Evolutionary conservation across 106 monocot genomes (phyloP).

Genomic region (Dioscorea dumetorum): DNA sequence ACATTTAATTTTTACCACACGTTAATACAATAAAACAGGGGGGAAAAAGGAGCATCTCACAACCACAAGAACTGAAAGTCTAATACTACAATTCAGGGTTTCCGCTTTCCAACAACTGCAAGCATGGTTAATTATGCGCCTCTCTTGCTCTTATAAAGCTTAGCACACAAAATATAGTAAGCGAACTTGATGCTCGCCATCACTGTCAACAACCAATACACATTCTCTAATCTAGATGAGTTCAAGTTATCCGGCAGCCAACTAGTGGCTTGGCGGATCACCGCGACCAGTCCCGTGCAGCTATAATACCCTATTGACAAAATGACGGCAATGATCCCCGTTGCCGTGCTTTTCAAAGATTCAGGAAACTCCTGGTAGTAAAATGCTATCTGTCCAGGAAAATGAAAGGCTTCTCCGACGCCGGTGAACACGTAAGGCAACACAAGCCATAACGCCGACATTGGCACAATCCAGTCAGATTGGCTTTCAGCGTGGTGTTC

Average conservation of each 20-base stretch:
- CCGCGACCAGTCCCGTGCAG: slow-evolving; percentile 39
- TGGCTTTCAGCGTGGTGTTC: slow-evolving; percentile 7
- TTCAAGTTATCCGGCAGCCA: slow-evolving; percentile 65
- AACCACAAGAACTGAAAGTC: too few species aligned
- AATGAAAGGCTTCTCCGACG: slow-evolving; percentile 51
- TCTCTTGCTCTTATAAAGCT: slow-evolving; percentile 7
- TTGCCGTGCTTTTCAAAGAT: slow-evolving; percentile 34
- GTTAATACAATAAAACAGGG: too few species aligned
- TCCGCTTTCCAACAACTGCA: too few species aligned
- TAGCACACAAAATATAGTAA: slow-evolving; percentile 37
- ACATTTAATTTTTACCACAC: too few species aligned
- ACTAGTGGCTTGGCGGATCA: slow-evolving; percentile 17
- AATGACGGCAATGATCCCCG: slow-evolving; percentile 36
- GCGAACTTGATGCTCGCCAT: slow-evolving; percentile 39
- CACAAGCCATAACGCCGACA: slow-evolving; percentile 50
- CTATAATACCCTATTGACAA: slow-evolving; percentile 42
- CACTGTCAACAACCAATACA: slow-evolving; percentile 47
- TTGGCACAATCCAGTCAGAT: slow-evolving; percentile 23
- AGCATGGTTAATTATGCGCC: background rate
- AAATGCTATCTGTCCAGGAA: slow-evolving; percentile 49
- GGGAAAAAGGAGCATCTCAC: too few species aligned
- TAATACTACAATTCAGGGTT: too few species aligned
- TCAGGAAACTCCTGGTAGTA: slow-evolving; percentile 68
- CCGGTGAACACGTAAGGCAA: slow-evolving; percentile 34
- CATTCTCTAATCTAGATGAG: slow-evolving; percentile 31